Conservation (phyloP, 768 basidiomycete species). For the Porphyrellus cyaneotinctus region DNA sequence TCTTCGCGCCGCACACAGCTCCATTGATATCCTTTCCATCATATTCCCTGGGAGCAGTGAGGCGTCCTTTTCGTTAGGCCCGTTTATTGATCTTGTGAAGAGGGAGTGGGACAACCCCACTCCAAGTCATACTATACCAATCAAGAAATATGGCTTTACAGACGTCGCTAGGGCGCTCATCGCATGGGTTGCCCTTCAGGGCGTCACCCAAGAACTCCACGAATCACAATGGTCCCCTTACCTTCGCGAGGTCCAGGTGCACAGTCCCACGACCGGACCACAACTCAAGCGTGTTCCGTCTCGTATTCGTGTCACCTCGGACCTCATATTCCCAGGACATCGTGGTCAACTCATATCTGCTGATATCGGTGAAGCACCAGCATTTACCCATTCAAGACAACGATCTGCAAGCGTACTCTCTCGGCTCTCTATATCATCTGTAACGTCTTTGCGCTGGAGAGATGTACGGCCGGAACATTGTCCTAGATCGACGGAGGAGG, state of each 20-base stretch:
- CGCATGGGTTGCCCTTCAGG: slow-evolving; percentile 78
- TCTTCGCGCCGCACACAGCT: slow-evolving; percentile 67
- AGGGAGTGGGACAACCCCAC: slow-evolving; percentile 66
- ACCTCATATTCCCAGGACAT: slow-evolving; percentile 62
- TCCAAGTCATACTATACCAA: slow-evolving; percentile 50
- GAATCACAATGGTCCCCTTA: slow-evolving; percentile 65
- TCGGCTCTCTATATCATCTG: slow-evolving; percentile 26
- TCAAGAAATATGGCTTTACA: slow-evolving; percentile 57
- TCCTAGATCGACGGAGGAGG: slow-evolving; percentile 40
- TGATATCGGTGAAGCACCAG: slow-evolving; percentile 66
- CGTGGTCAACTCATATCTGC: slow-evolving; percentile 75
- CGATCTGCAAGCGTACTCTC: slow-evolving; percentile 29
- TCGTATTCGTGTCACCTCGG: slow-evolving; percentile 69
- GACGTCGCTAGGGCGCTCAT: slow-evolving; percentile 68
- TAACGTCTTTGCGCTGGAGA: slow-evolving; percentile 23
- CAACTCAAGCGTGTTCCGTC: slow-evolving; percentile 38
- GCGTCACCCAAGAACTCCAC: slow-evolving; percentile 77
- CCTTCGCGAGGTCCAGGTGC: slow-evolving; percentile 63
- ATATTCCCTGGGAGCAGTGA: slow-evolving; percentile 76
- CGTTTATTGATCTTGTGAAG: slow-evolving; percentile 76
- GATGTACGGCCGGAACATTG: slow-evolving; percentile 22
- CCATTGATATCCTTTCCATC: slow-evolving; percentile 66
- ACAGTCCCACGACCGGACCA: slow-evolving; percentile 37
- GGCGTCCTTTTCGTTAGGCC: slow-evolving; percentile 74
- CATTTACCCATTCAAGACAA: slow-evolving; percentile 28